phyloP scores from a whole-genome alignment of 257 asterid species.

The Orobanche coerulescens region DNA sequence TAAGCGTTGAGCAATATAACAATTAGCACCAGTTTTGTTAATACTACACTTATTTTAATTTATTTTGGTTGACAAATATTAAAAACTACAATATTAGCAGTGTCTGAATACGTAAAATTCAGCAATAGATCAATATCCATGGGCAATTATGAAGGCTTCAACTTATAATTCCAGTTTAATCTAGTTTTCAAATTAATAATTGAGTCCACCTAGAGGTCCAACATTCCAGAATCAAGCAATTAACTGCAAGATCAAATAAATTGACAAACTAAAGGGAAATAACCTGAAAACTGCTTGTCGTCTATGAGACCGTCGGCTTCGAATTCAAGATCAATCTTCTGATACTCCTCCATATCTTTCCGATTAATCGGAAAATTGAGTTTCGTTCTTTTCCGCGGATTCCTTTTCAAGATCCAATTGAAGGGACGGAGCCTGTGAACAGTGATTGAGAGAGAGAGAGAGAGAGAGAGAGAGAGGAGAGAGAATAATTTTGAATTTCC shows the following conservation, averaged over 20 bases:
- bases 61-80: too few species aligned
- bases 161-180: neutral
- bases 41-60: too few species aligned
- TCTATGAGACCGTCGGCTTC: conserved; percentile 36
- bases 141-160: neutral
- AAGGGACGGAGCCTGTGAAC: too few species aligned
- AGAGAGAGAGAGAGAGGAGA: too few species aligned
- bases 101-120: neutral
- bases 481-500: too few species aligned
- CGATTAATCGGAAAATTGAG: conserved; percentile 11
- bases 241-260: conserved; percentile 3
- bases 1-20: too few species aligned
- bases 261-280: neutral
- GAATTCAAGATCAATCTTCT: conserved; percentile 35
- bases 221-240: conserved; percentile 7
- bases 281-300: conserved; percentile 42
- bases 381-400: too few species aligned
- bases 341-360: conserved; percentile 23
- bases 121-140: neutral
- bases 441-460: too few species aligned
- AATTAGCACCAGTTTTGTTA: too few species aligned
- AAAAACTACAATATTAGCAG: neutral
- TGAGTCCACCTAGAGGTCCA: conserved; percentile 5
- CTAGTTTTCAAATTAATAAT: neutral
- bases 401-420: too few species aligned